Evolutionary conservation across 352 stramenopile genomes (phyloP).

Genomic region (Albugo laibachii): DNA sequence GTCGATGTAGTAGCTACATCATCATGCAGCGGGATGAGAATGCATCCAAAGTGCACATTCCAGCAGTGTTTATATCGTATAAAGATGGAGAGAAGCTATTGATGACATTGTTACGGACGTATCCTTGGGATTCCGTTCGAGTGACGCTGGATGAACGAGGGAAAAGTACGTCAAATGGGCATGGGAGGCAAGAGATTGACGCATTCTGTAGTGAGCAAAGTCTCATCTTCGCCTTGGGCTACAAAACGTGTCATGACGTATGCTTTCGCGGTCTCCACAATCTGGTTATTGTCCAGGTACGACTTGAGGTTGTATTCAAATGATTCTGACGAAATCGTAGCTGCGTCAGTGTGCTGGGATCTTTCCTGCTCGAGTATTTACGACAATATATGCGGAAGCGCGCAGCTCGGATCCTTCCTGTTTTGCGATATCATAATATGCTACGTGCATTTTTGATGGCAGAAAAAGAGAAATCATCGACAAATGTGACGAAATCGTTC

Average conservation of each 20-base stretch:
- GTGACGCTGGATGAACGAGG: conserved; percentile 34
- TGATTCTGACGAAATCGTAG: too few relatives aligned
- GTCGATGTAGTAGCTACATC: conserved; percentile 17
- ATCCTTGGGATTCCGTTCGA: conserved; percentile 30
- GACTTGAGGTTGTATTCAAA: not conserved
- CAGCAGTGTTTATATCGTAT: conserved; percentile 55
- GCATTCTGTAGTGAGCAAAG: conserved; percentile 63
- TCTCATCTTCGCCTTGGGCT: conserved; percentile 46
- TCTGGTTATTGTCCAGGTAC: not conserved
- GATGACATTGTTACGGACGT: conserved; percentile 12
- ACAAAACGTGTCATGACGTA: conserved; percentile 11
- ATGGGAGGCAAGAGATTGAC: conserved; percentile 43
- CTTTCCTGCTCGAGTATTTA: too few relatives aligned
- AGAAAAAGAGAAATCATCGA: too few relatives aligned
- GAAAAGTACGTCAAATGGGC: conserved; percentile 38
- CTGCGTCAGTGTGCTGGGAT: too few relatives aligned
- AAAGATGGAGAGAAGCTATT: conserved; percentile 34
- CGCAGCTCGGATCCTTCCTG: not conserved
- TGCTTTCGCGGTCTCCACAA: not conserved
- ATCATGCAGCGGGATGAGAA: conserved; percentile 76
- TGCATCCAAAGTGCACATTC: conserved; percentile 33
- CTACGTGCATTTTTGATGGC: not conserved
- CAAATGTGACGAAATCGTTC: too few relatives aligned
- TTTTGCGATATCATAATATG: not conserved
- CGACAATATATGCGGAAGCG: not conserved